A percentile compares a stretch with the other conserved stretches of the same genome.
Evolutionary conservation across 169 alveolate genomes (phyloP).

Genomic region (Plasmodium malariae): DNA sequence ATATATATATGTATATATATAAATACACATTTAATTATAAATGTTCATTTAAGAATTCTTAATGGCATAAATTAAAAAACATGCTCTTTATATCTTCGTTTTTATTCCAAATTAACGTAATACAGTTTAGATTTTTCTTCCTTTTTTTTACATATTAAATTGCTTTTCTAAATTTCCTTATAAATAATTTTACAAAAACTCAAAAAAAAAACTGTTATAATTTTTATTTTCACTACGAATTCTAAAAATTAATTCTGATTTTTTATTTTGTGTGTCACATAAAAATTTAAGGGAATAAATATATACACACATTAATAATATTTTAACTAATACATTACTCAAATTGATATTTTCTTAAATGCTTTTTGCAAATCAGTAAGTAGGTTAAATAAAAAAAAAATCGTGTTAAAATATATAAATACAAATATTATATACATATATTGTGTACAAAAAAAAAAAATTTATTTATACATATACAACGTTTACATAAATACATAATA

Average conservation of each 20-base stretch:
- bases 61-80: background rate
- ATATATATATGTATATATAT: background rate
- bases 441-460: background rate
- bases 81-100: background rate
- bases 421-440: too few species aligned
- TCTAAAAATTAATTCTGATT: background rate
- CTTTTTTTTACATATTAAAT: conserved; percentile 23
- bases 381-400: conserved; percentile 5
- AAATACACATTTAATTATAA: conserved; percentile 32
- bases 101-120: background rate
- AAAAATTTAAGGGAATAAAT: background rate
- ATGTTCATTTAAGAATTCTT: conserved; percentile 11
- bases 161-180: conserved; percentile 26
- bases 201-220: conserved; percentile 1
- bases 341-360: background rate
- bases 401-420: too few species aligned
- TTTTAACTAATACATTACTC: conserved; percentile 8
- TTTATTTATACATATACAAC: conserved; percentile 1
- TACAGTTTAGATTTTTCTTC: background rate
- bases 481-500: too few species aligned
- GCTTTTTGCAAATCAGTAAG: conserved; percentile 7
- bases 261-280: conserved; percentile 12
- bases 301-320: background rate
- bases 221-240: conserved; percentile 27
- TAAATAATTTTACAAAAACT: conserved; percentile 12